Conservation (phyloP, 129 eudicot species). For the Flaveria sonorensis region DNA sequence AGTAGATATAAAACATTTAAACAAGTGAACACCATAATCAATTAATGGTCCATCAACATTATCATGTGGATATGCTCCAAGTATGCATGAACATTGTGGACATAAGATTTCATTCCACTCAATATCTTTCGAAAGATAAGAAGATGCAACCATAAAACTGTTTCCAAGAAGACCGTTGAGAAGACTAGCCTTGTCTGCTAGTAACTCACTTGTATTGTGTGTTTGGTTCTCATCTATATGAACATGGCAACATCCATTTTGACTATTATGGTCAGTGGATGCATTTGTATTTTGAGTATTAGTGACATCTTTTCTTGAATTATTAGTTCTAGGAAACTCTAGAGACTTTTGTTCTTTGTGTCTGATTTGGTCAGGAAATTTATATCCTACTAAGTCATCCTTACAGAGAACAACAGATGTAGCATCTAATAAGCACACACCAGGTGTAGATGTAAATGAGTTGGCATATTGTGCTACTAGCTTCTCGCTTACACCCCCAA, state of each 20-base stretch:
- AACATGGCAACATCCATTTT: conserved; percentile 41
- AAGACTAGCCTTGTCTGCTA: conserved; percentile 58
- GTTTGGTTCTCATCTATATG: conserved; percentile 38
- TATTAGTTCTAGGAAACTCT: conserved; percentile 21
- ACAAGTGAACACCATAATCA: conserved; percentile 66
- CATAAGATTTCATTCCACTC: conserved; percentile 66
- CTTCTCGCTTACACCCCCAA: conserved; percentile 81
- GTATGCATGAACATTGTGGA: conserved; percentile 71
- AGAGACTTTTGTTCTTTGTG: conserved; percentile 30
- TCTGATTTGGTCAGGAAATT: conserved; percentile 26
- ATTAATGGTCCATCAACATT: conserved; percentile 30
- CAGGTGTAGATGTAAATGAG: conserved; percentile 55
- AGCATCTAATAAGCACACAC: conserved; percentile 57
- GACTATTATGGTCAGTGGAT: conserved; percentile 28
- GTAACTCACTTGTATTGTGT: conserved; percentile 33
- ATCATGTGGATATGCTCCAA: conserved; percentile 82
- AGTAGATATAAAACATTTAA: conserved; percentile 79
- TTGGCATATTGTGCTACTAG: conserved; percentile 65
- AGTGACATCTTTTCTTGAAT: conserved; percentile 5
- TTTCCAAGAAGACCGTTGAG: conserved; percentile 81
- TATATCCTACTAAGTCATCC: conserved; percentile 61
- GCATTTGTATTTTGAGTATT: conserved; percentile 24
- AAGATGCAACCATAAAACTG: conserved; percentile 64
- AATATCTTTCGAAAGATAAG: conserved; percentile 77
- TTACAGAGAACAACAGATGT: conserved; percentile 68